Evolutionary conservation across 345 rosid genomes (phyloP), one percentile per base, ranked within the genome.

Genomic region (Brassica incana): DNA sequence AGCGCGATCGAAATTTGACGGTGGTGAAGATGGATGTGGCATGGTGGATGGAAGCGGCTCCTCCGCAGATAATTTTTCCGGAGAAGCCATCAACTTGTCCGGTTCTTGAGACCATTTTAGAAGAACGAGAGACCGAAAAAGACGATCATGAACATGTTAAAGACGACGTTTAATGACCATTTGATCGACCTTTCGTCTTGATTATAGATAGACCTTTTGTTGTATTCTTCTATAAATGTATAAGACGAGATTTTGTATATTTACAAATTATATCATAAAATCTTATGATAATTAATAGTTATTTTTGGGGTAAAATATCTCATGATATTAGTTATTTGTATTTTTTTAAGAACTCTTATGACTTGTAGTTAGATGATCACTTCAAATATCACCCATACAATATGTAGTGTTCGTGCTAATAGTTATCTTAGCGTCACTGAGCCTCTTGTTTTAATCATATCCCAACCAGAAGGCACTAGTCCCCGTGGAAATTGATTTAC

Each of bases 31-130:
- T 65, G 73, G 72, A 70, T 69, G 65, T 50, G 29, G 83, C 79
- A 74, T 80, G 83, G 83, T 80, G 83, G 83, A 71, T 75, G 72
- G 83, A 80, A 61, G 68, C 71, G 0, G 71, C 67, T 64, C 83
- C 83, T 16, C 76, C 83, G 14, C 52, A 20, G 76, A n/a, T 80
- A 5, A 70, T 80, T 29, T 14, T 1, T 3, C 83, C 80, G 32
- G 83, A 18, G 68, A 80, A 80, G 56, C 80, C 83, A 43, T 80
- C 80, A 3, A 43, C 40, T 80, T 75, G 36, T 30, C 83, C 83
- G 11, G 54, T 80, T 65, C 76, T 80, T 40, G 83, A 80, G 67
- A 80, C 83, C 5, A 80, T 80, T 74, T 20, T 75, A 3, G 80
- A 80, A 80, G 83, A 27, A 12, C 12, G 82, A 69, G 83, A 75